phyloP scores from a whole-genome alignment of 768 basidiomycete species.

The Boletellus ananas region DNA sequence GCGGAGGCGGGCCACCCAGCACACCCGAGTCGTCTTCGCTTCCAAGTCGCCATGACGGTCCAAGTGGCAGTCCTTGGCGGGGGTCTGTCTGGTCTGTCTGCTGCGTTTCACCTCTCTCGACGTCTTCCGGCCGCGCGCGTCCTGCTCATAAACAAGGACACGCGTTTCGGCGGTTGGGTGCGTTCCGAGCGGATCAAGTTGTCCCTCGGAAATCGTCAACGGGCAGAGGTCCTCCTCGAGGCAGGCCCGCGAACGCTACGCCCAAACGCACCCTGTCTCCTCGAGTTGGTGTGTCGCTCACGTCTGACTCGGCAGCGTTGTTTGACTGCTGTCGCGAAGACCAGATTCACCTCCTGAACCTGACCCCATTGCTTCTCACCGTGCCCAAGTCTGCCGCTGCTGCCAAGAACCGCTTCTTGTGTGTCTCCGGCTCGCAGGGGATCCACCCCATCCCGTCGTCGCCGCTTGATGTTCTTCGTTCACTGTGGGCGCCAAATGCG shows the following conservation, averaged over 20 bases:
- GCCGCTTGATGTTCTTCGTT: slow-evolving; percentile 33
- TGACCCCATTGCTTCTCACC: slow-evolving; percentile 58
- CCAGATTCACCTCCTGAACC: slow-evolving; percentile 73
- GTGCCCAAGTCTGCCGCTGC: slow-evolving; percentile 66
- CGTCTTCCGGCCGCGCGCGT: slow-evolving; percentile 58
- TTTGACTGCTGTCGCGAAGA: slow-evolving; percentile 15
- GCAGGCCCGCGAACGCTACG: slow-evolving; percentile 84
- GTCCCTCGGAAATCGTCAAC: slow-evolving; percentile 22
- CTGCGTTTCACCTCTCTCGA: slow-evolving; percentile 73
- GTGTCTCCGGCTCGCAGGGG: slow-evolving; percentile 48
- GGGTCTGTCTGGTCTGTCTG: slow-evolving; percentile 76
- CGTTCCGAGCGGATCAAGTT: slow-evolving; percentile 53
- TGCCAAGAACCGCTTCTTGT: slow-evolving; percentile 73
- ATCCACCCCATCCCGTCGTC: slow-evolving; percentile 51
- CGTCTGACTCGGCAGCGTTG: slow-evolving; percentile 1
- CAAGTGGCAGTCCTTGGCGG: slow-evolving; percentile 69
- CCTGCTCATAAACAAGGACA: slow-evolving; percentile 63
- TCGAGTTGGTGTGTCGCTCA: slow-evolving; percentile 65
- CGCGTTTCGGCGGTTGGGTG: slow-evolving; percentile 84
- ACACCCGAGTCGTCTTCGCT: not conserved
- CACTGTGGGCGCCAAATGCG: slow-evolving; percentile 30
- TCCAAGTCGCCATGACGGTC: slow-evolving; percentile 8
- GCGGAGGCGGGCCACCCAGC: not conserved
- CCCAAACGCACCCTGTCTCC: slow-evolving; percentile 65
- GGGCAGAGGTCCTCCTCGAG: slow-evolving; percentile 62